Conservation (phyloP, 176 grass and related monocot species). For the Bolboschoenus planiculmis region DNA sequence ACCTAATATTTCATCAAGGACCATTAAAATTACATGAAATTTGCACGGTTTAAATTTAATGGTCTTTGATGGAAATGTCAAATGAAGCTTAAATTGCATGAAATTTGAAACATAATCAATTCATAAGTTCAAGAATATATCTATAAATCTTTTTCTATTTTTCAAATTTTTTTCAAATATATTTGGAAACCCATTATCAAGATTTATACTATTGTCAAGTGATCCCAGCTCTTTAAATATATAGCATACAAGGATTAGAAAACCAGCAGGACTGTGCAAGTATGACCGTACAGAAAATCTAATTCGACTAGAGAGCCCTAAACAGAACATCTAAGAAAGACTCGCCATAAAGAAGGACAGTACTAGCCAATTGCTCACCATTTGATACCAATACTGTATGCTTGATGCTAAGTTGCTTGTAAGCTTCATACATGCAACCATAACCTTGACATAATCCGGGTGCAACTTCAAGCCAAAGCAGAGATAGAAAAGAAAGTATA, state of each 20-base stretch:
- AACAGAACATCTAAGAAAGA: background rate
- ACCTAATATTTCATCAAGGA: too few species aligned
- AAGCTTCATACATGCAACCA: slow-evolving; percentile 1
- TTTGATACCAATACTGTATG: background rate
- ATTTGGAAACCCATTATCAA: too few species aligned
- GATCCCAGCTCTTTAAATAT: too few species aligned
- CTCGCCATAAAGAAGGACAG: background rate
- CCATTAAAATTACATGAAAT: too few species aligned
- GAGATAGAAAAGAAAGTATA: background rate
- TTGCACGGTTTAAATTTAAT: too few species aligned
- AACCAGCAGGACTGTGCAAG: background rate
- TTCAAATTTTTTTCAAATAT: too few species aligned
- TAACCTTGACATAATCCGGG: background rate
- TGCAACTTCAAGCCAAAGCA: background rate
- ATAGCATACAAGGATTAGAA: background rate
- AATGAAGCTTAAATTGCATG: too few species aligned
- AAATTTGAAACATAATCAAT: too few species aligned
- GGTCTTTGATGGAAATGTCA: too few species aligned
- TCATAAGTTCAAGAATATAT: too few species aligned
- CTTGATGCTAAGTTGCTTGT: background rate
- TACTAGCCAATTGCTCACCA: background rate
- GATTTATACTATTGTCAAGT: too few species aligned
- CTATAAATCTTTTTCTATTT: too few species aligned
- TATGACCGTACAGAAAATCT: background rate
- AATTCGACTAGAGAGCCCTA: background rate